phyloP scores from a whole-genome alignment of 1,284 basidiomycete genomes.

The Boletus holoroseus region DNA sequence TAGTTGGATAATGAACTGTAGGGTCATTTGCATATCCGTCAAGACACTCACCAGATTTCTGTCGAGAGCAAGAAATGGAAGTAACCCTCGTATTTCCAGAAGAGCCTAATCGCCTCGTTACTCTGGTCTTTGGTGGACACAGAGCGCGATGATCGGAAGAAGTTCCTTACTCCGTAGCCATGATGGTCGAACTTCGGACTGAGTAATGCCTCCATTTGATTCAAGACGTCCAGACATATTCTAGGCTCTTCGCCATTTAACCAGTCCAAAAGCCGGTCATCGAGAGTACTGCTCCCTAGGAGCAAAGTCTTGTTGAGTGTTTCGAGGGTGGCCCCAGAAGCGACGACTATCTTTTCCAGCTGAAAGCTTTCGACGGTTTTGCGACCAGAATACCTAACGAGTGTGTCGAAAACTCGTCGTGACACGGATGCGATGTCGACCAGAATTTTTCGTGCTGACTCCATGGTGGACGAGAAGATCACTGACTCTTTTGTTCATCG shows the following conservation, averaged over 20 bases:
- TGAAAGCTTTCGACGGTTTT: constrained; percentile 16
- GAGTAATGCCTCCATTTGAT: constrained; percentile 3
- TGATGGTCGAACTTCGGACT: neutral
- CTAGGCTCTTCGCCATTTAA: constrained; percentile 4
- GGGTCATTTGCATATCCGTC: too few relatives aligned
- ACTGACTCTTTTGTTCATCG: too few relatives aligned
- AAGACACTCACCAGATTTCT: neutral
- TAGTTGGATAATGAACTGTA: neutral
- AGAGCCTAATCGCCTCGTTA: constrained; percentile 1
- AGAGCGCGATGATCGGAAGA: neutral
- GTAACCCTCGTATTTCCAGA: neutral
- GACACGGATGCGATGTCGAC: neutral
- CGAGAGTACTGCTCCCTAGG: neutral
- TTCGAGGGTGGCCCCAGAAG: constrained; percentile 1
- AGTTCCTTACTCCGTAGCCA: neutral
- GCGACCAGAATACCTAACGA: neutral
- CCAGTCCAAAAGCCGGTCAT: constrained; percentile 11
- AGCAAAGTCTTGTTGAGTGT: neutral
- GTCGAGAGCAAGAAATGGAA: constrained; percentile 1
- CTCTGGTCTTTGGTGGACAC: neutral
- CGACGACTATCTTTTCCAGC: constrained; percentile 11
- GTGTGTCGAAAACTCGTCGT: neutral
- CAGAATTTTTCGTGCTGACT: neutral
- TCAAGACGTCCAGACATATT: constrained; percentile 1
- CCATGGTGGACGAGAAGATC: too few relatives aligned